These are phyloP conservation scores for Ilyonectria destructans DNA, from an alignment of 2,329 filamentous ascomycete species.

Conservation along the genomic window DNA sequence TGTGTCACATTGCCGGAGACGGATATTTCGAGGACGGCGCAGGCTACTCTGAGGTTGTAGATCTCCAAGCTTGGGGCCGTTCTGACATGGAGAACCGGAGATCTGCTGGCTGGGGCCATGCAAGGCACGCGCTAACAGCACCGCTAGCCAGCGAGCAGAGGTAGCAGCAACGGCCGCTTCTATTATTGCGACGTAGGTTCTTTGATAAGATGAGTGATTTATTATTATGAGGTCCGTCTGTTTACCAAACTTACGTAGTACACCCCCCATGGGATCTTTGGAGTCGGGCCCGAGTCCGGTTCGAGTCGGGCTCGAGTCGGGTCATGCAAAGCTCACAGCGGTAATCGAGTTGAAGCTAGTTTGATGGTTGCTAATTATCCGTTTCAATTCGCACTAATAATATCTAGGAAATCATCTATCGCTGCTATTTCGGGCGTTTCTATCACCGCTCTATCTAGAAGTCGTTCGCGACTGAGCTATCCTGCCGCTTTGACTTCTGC, in stretches of 20 bases:
- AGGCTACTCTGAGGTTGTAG: neutral
- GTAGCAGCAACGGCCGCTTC: neutral
- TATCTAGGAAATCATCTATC: neutral
- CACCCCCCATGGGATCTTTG: neutral
- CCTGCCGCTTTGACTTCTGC: neutral
- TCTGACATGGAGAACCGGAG: conserved; percentile 1
- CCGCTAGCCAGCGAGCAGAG: neutral
- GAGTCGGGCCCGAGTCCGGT: neutral
- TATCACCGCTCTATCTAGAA: neutral
- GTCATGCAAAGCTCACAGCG: too few species aligned
- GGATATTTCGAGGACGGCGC: conserved; percentile 27
- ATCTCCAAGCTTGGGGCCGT: neutral
- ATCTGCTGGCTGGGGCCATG: neutral
- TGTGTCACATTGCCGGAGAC: conserved; percentile 21
- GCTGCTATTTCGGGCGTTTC: neutral
- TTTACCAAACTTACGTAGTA: neutral
- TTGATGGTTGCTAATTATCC: neutral
- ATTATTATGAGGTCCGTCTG: neutral
- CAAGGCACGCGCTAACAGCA: neutral
- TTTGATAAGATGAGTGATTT: neutral
- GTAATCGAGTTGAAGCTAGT: neutral
- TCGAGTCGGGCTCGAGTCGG: too few species aligned
- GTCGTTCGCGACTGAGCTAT: neutral
- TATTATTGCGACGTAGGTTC: neutral
- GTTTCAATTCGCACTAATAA: neutral